A percentile compares a stretch with the other conserved stretches of the same genome.
Evolutionary conservation across 2,329 filamentous ascomycete species (phyloP).

Genomic region (Alternaria ventricosa): DNA sequence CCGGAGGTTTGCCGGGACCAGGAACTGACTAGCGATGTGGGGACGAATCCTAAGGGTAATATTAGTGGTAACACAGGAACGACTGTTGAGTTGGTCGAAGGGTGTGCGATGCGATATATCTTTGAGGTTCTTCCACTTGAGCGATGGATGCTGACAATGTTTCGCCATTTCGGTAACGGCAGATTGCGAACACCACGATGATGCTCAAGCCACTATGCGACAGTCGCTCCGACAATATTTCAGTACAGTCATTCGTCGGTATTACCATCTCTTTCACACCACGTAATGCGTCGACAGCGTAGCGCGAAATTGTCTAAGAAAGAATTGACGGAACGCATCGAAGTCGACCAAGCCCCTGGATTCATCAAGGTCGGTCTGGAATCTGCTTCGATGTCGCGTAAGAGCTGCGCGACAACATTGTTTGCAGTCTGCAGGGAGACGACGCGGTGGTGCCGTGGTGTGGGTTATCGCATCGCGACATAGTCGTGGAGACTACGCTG

Average conservation of each 20-base stretch:
- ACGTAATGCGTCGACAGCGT: no score
- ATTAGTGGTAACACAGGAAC: fast-evolving
- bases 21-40: neutral
- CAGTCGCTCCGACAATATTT: neutral
- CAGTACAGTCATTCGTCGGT: neutral
- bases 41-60: fast-evolving
- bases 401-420: neutral
- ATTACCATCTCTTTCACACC: neutral
- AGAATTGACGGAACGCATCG: no score
- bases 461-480: neutral
- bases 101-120: neutral
- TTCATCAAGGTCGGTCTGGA: neutral
- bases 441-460: neutral
- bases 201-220: neutral
- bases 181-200: neutral
- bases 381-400: neutral
- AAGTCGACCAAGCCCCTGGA: neutral
- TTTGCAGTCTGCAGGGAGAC: neutral
- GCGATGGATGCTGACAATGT: neutral
- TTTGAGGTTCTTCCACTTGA: neutral
- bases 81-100: neutral
- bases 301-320: no score
- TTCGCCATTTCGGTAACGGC: neutral
- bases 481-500: neutral
- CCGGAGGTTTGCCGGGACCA: neutral